phyloP scores from a whole-genome alignment of 495 filamentous ascomycete genomes.

The Evernia prunastri region DNA sequence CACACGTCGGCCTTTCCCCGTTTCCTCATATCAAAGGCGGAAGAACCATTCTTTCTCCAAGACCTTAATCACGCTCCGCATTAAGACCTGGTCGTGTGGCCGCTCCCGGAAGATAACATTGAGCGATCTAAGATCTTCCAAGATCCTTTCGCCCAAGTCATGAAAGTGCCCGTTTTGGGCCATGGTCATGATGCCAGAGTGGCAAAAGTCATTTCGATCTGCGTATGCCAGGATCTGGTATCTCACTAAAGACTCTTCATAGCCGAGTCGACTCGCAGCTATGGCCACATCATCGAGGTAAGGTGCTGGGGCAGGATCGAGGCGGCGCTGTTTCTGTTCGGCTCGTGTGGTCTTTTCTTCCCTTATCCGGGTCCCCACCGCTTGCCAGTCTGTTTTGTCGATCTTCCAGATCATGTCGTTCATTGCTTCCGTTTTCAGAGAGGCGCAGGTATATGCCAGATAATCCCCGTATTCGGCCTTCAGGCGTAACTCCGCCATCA shows the following conservation, averaged over 20 bases:
- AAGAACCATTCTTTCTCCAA: neutral
- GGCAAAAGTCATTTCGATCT: neutral
- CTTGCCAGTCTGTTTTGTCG: neutral
- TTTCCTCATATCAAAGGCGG: neutral
- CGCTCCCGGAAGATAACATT: neutral
- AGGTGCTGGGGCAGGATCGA: neutral
- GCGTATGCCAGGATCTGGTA: slow-evolving; percentile 2
- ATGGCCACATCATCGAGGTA: neutral
- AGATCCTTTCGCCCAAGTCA: neutral
- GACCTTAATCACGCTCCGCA: neutral
- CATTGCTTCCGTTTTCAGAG: neutral
- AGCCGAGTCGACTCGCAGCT: neutral
- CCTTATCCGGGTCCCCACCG: neutral
- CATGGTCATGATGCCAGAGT: neutral
- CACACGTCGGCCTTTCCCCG: neutral
- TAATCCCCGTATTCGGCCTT: slow-evolving; percentile 6
- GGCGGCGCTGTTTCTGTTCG: neutral
- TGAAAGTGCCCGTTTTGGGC: neutral
- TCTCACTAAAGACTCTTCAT: neutral
- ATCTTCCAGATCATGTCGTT: neutral
- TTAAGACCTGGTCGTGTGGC: neutral
- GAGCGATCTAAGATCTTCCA: neutral
- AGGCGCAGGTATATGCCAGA: neutral
- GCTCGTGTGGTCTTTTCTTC: neutral
- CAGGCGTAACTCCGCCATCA: neutral